phyloP scores from a whole-genome alignment of 768 basidiomycete genomes.

The Nidularia sp. region DNA sequence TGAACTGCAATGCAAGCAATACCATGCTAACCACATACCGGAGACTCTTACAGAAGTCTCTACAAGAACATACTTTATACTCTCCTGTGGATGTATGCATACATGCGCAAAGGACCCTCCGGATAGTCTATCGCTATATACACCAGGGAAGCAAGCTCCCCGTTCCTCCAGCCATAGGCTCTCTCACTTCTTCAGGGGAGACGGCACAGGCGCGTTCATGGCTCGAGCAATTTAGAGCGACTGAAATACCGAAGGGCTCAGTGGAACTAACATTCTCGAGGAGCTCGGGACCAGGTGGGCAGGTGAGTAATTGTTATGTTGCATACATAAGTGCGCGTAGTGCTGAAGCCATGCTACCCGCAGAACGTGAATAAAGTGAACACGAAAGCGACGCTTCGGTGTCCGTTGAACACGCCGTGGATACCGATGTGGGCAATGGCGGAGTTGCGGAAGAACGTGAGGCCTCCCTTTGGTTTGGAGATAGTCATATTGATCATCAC shows the following conservation, averaged over 20 bases:
- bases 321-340: background rate
- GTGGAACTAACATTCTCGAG: slow-evolving; percentile 70
- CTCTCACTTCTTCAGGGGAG: slow-evolving; percentile 26
- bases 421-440: slow-evolving; percentile 63
- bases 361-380: slow-evolving; percentile 91
- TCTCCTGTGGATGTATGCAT: no score
- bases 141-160: no score
- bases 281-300: slow-evolving; percentile 84
- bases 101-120: no score
- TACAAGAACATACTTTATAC: no score
- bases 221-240: slow-evolving; percentile 43
- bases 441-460: slow-evolving; percentile 46
- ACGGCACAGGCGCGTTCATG: slow-evolving; percentile 47
- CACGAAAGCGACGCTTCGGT: slow-evolving; percentile 70
- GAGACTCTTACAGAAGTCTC: no score
- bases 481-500: no score
- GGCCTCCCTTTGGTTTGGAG: no score
- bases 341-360: no score
- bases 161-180: background rate
- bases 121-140: no score
- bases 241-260: slow-evolving; percentile 40
- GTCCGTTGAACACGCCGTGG: slow-evolving; percentile 55
- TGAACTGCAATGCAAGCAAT: no score
- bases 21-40: no score
- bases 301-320: slow-evolving; percentile 37